phyloP scores from a whole-genome alignment of 2,329 filamentous ascomycete genomes.

The Aureobasidium vineae region DNA sequence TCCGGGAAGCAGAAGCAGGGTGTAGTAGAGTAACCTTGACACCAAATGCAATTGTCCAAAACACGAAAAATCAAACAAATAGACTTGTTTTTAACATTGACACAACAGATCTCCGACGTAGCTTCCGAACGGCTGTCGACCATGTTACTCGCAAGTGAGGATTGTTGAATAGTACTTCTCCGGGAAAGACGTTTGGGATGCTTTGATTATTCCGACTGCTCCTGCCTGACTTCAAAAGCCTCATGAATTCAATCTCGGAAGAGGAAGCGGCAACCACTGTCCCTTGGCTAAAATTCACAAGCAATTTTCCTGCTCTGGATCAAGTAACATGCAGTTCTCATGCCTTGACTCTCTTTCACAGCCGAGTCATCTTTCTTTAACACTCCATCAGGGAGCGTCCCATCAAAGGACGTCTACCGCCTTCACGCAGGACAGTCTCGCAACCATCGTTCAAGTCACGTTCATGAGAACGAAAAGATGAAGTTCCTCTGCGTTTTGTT shows the following conservation, averaged over 20 bases:
- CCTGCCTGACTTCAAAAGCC: not conserved
- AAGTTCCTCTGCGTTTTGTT: not conserved
- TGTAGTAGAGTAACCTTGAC: constrained; percentile 19
- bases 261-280: constrained; percentile 2
- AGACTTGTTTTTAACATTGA: not conserved
- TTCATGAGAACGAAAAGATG: not conserved
- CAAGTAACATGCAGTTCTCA: too few relatives aligned
- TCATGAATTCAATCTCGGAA: not conserved
- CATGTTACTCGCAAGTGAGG: not conserved
- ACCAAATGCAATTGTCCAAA: constrained; percentile 13
- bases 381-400: not conserved
- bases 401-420: not conserved
- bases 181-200: too few relatives aligned
- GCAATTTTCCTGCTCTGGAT: not conserved
- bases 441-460: not conserved
- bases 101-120: not conserved
- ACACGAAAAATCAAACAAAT: not conserved
- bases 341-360: not conserved
- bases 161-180: too few relatives aligned
- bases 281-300: not conserved
- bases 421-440: not conserved
- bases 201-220: too few relatives aligned
- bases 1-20: constrained; percentile 11
- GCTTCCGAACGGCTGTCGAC: not conserved
- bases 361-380: not conserved